Conservation (phyloP, 768 basidiomycete species). For the Punctularia strigosozonata region DNA sequence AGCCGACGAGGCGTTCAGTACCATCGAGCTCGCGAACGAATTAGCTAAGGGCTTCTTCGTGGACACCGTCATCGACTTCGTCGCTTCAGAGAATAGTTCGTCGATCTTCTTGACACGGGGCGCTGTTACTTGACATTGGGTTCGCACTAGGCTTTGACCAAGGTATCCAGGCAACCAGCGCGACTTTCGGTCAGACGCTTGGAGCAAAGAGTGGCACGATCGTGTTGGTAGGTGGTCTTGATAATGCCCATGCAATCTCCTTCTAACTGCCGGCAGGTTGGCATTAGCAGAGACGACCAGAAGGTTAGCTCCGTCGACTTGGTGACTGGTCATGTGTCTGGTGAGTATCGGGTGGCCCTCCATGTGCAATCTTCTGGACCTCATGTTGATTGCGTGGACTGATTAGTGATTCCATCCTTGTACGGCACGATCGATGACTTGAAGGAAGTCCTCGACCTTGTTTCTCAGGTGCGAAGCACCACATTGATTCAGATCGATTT, state of each 20-base stretch:
- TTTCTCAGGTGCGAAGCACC: background rate
- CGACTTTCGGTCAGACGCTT: no score
- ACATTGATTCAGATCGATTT: background rate
- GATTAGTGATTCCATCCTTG: background rate
- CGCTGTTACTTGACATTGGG: no score
- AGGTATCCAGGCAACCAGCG: no score
- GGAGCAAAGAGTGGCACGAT: background rate
- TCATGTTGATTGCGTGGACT: background rate
- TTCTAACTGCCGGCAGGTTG: background rate
- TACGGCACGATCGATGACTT: background rate
- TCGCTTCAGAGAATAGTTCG: conserved; percentile 11
- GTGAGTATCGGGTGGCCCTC: background rate
- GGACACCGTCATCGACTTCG: conserved; percentile 14
- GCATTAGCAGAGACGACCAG: background rate
- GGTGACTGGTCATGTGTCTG: background rate
- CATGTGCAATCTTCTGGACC: background rate
- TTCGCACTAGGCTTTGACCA: no score
- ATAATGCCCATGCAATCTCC: background rate
- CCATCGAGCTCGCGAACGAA: conserved; percentile 7
- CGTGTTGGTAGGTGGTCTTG: background rate
- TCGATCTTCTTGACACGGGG: no score
- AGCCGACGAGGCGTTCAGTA: conserved; percentile 11
- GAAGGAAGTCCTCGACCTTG: background rate
- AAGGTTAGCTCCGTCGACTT: background rate
- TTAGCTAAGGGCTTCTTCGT: conserved; percentile 9